A percentile compares a stretch with the other conserved stretches of the same genome.
phyloP scores from a whole-genome alignment of 441 rosid genomes.

The Arabidopsis hybrid region DNA sequence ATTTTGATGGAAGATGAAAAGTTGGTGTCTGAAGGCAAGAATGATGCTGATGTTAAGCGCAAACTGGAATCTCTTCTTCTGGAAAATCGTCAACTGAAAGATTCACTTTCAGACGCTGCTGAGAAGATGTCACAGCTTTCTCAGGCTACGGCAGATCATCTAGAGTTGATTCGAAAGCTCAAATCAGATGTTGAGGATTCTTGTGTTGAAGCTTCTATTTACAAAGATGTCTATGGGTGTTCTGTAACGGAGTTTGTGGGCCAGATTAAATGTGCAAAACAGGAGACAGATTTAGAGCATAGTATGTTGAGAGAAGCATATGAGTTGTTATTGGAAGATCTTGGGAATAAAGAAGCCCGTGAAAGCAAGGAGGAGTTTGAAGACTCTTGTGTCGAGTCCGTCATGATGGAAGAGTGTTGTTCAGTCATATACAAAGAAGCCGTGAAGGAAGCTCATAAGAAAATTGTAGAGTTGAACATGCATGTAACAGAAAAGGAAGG shows the following conservation, averaged over 20 bases:
- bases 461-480: constrained; percentile 51
- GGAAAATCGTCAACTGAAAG: constrained; percentile 62
- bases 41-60: constrained; percentile 56
- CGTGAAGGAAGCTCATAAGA: constrained; percentile 69
- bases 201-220: constrained; percentile 56
- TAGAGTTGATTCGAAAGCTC: constrained; percentile 51
- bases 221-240: constrained; percentile 59
- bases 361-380: constrained; percentile 49
- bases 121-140: constrained; percentile 55
- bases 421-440: constrained; percentile 57
- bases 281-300: constrained; percentile 51
- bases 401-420: constrained; percentile 53
- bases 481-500: constrained; percentile 58
- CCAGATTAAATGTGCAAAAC: constrained; percentile 45
- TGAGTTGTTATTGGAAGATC: constrained; percentile 54
- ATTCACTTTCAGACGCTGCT: constrained; percentile 62
- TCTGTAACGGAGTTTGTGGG: constrained; percentile 53
- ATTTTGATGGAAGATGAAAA: constrained; percentile 65
- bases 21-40: constrained; percentile 45
- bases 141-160: constrained; percentile 52
- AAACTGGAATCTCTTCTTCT: constrained; percentile 56
- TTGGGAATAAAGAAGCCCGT: constrained; percentile 43
- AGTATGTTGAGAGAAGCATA: constrained; percentile 49
- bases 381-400: constrained; percentile 59
- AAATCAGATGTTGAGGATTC: constrained; percentile 59